These are phyloP conservation scores for Nicotiana undulata DNA, from an alignment of 257 asterid species.

Conservation along the genomic window DNA sequence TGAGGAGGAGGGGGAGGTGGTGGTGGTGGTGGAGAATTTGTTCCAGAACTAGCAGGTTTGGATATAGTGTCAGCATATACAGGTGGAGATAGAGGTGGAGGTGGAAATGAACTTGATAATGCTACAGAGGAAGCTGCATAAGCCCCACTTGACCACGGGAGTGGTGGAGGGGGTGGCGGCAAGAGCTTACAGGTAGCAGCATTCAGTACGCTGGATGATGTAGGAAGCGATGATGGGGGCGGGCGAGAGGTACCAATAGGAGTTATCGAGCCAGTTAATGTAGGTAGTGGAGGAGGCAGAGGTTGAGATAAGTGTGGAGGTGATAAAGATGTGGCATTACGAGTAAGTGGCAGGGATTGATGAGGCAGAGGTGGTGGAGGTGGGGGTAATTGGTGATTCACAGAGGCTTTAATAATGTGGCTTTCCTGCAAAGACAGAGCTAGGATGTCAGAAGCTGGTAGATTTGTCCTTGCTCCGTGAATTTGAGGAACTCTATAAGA, in stretches of 20 bases:
- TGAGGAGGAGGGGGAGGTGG: slow-evolving; percentile 11
- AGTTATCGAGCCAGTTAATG: neutral
- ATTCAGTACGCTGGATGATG: slow-evolving; percentile 21
- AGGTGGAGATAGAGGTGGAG: neutral
- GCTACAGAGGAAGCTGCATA: slow-evolving; percentile 6
- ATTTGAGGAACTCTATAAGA: neutral
- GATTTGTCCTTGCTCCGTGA: slow-evolving; percentile 1
- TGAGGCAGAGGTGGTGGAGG: slow-evolving; percentile 2
- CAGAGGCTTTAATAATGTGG: neutral
- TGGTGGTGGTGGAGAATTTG: slow-evolving; percentile 16
- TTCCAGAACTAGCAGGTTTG: slow-evolving; percentile 1
- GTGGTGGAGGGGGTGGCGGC: slow-evolving; percentile 30
- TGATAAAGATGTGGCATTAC: neutral
- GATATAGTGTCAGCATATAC: neutral
- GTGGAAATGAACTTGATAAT: slow-evolving; percentile 4
- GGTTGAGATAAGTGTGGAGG: neutral
- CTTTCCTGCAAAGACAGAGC: neutral
- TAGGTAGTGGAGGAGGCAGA: neutral
- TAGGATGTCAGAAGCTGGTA: neutral
- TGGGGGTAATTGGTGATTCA: slow-evolving; percentile 17
- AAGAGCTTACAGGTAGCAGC: slow-evolving; percentile 14
- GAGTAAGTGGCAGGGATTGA: neutral
- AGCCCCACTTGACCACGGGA: slow-evolving; percentile 22
- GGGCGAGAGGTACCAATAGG: neutral
- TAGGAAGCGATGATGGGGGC: slow-evolving; percentile 20